Conservation (phyloP, 2,329 filamentous ascomycete species). For the Acarospora socialis region DNA sequence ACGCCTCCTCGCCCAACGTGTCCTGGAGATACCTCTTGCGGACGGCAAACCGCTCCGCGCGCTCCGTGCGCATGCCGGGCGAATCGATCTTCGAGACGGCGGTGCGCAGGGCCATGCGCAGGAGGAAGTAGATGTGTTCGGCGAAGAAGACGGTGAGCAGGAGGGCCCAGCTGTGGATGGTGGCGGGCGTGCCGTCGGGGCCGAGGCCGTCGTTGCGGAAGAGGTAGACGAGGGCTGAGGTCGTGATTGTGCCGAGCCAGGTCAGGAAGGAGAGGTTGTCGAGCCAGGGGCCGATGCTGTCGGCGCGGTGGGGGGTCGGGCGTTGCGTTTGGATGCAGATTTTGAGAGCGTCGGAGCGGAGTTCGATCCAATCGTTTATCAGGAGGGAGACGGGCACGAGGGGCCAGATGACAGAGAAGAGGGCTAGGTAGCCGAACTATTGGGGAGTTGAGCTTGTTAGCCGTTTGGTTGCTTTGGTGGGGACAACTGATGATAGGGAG, state of each 20-base stretch:
- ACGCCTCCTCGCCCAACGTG: slow-evolving; percentile 45
- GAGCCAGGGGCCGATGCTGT: slow-evolving; percentile 90
- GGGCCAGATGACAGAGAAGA: slow-evolving; percentile 92
- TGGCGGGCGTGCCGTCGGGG: slow-evolving; percentile 49
- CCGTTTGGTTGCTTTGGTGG: too few relatives aligned
- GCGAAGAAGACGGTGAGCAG: slow-evolving; percentile 70
- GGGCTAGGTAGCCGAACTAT: slow-evolving; percentile 72
- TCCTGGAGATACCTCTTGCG: slow-evolving; percentile 68
- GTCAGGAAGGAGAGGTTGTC: slow-evolving; percentile 76
- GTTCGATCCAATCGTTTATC: slow-evolving; percentile 90
- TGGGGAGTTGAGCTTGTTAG: too few relatives aligned
- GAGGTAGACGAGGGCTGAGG: slow-evolving; percentile 75
- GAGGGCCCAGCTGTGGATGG: slow-evolving; percentile 66
- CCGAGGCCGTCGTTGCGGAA: slow-evolving; percentile 59
- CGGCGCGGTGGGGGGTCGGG: slow-evolving; percentile 76
- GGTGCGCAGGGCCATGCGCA: slow-evolving; percentile 57
- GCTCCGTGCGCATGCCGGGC: slow-evolving; percentile 72
- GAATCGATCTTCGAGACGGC: slow-evolving; percentile 71
- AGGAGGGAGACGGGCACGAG: slow-evolving; percentile 81
- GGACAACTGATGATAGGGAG: too few relatives aligned
- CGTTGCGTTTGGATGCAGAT: slow-evolving; percentile 81
- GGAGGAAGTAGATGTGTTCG: slow-evolving; percentile 77
- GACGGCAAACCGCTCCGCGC: slow-evolving; percentile 64
- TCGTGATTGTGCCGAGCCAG: slow-evolving; percentile 83
- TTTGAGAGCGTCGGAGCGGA: slow-evolving; percentile 87